Evolutionary conservation across 2,329 filamentous ascomycete genomes (phyloP).

Genomic region (Penicillium sp.): DNA sequence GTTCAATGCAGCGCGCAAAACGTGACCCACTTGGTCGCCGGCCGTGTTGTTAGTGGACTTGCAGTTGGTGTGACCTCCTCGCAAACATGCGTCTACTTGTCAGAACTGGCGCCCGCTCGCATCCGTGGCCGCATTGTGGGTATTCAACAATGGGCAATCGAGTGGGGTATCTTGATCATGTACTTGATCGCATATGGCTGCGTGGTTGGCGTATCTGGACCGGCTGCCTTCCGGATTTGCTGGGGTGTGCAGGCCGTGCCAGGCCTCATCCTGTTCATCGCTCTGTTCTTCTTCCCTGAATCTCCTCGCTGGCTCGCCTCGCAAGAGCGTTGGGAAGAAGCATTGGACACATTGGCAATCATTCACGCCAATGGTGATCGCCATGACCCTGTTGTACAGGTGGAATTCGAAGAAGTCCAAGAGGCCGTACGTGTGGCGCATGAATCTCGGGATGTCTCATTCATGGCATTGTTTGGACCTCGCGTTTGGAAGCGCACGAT

Average conservation of each 20-base stretch:
- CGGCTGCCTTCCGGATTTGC: conserved; percentile 49
- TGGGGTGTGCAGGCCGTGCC: conserved; percentile 58
- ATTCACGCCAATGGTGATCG: conserved; percentile 51
- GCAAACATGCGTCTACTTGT: conserved; percentile 39
- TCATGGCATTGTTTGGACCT: conserved; percentile 40
- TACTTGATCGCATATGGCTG: conserved; percentile 37
- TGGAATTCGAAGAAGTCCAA: conserved; percentile 40
- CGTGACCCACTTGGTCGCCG: conserved; percentile 20
- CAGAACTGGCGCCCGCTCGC: conserved; percentile 37
- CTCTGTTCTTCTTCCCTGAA: conserved; percentile 51
- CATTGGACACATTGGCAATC: conserved; percentile 44
- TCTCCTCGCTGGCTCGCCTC: conserved; percentile 55
- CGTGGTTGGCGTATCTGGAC: conserved; percentile 27
- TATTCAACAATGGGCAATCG: conserved; percentile 40
- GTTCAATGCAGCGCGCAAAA: conserved; percentile 25
- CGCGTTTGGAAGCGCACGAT: conserved; percentile 46
- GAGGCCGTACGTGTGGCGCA: conserved; percentile 28
- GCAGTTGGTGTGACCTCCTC: conserved; percentile 38
- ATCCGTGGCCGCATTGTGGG: conserved; percentile 38
- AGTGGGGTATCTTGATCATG: conserved; percentile 41
- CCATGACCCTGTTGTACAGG: conserved; percentile 48
- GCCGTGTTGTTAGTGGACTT: conserved; percentile 23
- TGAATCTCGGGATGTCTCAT: conserved; percentile 28
- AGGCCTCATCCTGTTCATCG: conserved; percentile 48
- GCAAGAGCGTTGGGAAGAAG: conserved; percentile 51